Percentiles rank a stretch among this genome's conserved stretches.
Evolutionary conservation across 225 moss, liverwort and hornwort species (phyloP).

Genomic region (Marchantia polymorpha): DNA sequence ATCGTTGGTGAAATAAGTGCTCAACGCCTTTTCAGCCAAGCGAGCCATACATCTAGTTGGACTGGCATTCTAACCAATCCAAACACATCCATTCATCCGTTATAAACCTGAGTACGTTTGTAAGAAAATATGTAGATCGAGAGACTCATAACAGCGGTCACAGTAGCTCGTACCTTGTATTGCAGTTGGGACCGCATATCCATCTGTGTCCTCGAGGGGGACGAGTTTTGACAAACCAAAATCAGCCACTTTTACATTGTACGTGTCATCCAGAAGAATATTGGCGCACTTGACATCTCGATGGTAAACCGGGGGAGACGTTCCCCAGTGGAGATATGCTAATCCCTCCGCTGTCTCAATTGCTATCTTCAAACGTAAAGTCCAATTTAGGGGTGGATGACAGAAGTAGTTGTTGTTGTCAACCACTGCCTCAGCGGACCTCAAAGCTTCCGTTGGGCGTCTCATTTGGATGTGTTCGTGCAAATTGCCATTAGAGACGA

Average conservation of each 20-base stretch:
- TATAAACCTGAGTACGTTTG: not conserved
- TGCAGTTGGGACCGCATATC: constrained; percentile 39
- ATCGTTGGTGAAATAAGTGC: not conserved
- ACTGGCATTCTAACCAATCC: not conserved
- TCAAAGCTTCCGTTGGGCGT: not conserved
- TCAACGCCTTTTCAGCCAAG: not conserved
- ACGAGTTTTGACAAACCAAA: constrained; percentile 45
- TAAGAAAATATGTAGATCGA: no score
- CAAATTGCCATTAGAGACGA: constrained; percentile 16
- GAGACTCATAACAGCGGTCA: no score
- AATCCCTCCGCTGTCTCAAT: constrained; percentile 46
- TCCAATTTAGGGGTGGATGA: constrained; percentile 28
- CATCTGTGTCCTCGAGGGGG: constrained; percentile 30
- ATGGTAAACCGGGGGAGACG: constrained; percentile 43
- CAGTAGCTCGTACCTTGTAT: constrained; percentile 26
- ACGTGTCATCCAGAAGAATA: constrained; percentile 43
- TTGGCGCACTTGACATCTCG: constrained; percentile 54
- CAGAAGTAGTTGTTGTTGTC: no score
- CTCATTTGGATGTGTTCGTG: constrained; percentile 1
- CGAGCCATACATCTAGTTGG: not conserved
- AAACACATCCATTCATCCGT: not conserved
- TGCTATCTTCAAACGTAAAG: constrained; percentile 37
- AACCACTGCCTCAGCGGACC: not conserved
- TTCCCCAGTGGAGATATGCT: constrained; percentile 40
- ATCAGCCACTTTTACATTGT: constrained; percentile 47